Conservation (phyloP, 179 eudicot genomes). For the Nepenthes alata region DNA sequence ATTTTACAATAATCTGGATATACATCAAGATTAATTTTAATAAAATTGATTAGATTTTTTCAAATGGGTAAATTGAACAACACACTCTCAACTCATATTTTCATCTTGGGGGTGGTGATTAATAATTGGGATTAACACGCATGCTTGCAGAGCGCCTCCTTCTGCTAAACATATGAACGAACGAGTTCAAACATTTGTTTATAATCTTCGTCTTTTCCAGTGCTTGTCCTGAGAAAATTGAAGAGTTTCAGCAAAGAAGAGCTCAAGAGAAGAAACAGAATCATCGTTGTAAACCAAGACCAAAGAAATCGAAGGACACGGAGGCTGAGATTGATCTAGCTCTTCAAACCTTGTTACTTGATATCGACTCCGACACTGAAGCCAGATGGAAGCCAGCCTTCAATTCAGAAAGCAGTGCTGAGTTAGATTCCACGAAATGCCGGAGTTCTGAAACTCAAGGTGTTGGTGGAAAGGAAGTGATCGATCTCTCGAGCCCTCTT, state of each 20-base stretch:
- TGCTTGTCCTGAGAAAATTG: slow-evolving; percentile 86
- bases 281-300: slow-evolving; percentile 26
- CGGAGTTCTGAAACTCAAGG: slow-evolving; percentile 6
- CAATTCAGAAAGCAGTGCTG: slow-evolving; percentile 6
- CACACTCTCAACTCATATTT: no score
- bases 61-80: no score
- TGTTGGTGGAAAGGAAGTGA: slow-evolving; percentile 26
- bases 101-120: no score
- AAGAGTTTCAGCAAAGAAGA: slow-evolving; percentile 53
- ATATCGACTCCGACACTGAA: slow-evolving; percentile 29
- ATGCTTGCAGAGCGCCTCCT: background rate
- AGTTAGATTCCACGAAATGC: background rate
- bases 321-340: slow-evolving; percentile 36
- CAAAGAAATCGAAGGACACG: slow-evolving; percentile 28
- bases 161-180: background rate
- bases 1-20: no score
- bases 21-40: no score
- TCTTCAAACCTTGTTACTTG: slow-evolving; percentile 53
- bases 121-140: no score
- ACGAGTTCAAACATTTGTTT: background rate
- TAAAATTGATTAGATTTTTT: no score
- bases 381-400: slow-evolving; percentile 6
- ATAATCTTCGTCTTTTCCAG: slow-evolving; percentile 17
- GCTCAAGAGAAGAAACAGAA: slow-evolving; percentile 49
- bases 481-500: slow-evolving; percentile 66